Conservation (phyloP, 495 filamentous ascomycete species). For the Choiromyces venosus region DNA sequence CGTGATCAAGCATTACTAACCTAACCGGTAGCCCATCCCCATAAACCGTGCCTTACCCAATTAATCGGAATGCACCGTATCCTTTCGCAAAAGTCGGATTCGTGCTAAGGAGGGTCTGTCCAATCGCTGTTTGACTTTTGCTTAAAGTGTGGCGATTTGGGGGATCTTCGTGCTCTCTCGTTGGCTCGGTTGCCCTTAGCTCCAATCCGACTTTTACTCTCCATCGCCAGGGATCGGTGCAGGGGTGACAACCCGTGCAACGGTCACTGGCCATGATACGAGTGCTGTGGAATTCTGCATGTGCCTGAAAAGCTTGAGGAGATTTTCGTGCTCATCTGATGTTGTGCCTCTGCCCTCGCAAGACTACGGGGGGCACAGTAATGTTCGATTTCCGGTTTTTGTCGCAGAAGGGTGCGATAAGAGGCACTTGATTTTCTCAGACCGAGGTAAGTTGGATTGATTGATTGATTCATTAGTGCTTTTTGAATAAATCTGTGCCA, state of each 20-base stretch:
- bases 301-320: background rate
- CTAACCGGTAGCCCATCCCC: background rate
- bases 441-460: background rate
- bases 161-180: no score
- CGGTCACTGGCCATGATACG: background rate
- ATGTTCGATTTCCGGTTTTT: background rate
- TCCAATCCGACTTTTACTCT: no score
- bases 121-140: no score
- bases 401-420: background rate
- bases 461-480: background rate
- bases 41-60: background rate
- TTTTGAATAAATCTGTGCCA: background rate
- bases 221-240: background rate
- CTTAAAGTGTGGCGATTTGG: no score
- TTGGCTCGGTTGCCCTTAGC: no score
- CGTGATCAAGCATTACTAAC: background rate
- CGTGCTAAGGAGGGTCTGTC: no score
- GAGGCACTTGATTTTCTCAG: background rate
- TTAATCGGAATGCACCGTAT: no score
- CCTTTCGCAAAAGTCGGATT: no score
- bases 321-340: background rate
- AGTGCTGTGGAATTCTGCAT: background rate
- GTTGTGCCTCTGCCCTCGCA: background rate
- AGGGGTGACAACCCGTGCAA: background rate
- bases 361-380: background rate